phyloP scores from a whole-genome alignment of 345 rosid genomes.

The Eucalyptus rudis region DNA sequence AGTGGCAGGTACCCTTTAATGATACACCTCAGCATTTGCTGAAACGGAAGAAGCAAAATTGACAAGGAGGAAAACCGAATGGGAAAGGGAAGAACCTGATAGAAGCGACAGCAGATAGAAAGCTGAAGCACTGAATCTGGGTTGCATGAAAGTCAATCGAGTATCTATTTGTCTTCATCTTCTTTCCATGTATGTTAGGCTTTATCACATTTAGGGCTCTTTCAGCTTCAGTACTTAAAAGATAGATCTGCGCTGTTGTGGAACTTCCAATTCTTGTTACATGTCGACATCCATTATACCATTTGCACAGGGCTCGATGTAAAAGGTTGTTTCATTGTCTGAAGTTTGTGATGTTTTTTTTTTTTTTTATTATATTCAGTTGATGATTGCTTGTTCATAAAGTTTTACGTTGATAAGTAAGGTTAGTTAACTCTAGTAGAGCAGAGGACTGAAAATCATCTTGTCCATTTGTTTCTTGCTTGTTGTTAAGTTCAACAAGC shows the following conservation, averaged over 20 bases:
- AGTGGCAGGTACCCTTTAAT: not conserved
- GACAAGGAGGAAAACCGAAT: not conserved
- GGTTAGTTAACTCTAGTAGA: not conserved
- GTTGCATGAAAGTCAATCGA: not conserved
- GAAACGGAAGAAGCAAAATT: not conserved
- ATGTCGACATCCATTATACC: not conserved
- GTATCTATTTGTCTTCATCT: not conserved
- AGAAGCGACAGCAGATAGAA: not conserved
- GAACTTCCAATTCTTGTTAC: not conserved
- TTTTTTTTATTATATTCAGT: not conserved
- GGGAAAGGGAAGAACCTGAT: not conserved
- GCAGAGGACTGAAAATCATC: not conserved
- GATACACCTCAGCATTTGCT: not conserved
- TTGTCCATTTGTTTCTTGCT: not conserved
- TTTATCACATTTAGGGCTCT: not conserved
- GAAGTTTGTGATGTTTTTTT: not conserved
- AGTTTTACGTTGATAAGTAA: not conserved
- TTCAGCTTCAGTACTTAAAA: not conserved
- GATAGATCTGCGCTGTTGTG: not conserved
- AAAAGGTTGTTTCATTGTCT: not conserved
- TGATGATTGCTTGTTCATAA: not conserved
- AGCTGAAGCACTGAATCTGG: not conserved
- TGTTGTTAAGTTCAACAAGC: not conserved
- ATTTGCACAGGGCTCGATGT: not conserved
- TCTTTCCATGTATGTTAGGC: not conserved